These are phyloP conservation scores for Amauroascus niger DNA, from an alignment of 2,329 filamentous ascomycete species.

Conservation along the genomic window DNA sequence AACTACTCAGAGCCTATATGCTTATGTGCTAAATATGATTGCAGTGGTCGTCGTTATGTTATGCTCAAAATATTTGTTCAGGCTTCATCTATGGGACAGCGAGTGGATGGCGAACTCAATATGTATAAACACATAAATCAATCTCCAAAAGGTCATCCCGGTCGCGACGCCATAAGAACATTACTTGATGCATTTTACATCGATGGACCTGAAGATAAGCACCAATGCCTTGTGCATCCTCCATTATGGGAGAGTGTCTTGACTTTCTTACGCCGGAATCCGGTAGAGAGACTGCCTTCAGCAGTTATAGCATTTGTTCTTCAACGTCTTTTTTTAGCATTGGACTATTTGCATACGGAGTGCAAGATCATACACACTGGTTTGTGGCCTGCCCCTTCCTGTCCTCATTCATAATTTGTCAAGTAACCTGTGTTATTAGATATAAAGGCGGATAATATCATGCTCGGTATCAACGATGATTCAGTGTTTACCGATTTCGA, in stretches of 20 bases:
- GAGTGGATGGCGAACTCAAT: constrained; percentile 30
- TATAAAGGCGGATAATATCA: background rate
- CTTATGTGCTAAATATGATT: constrained; percentile 5
- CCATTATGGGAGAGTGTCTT: constrained; percentile 10
- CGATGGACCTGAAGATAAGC: constrained; percentile 3
- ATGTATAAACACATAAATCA: constrained; percentile 36
- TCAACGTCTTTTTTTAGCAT: constrained; percentile 6
- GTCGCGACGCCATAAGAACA: background rate
- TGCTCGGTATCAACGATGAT: constrained; percentile 5
- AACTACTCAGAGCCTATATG: constrained; percentile 15
- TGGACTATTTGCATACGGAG: constrained; percentile 3
- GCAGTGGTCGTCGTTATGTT: constrained; percentile 24
- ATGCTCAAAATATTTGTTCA: constrained; percentile 26
- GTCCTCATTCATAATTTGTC: background rate
- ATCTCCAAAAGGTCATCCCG: constrained; percentile 19
- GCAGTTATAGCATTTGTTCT: constrained; percentile 19
- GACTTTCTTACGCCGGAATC: constrained; percentile 9
- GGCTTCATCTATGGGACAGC: constrained; percentile 23
- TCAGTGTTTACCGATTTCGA: constrained; percentile 11
- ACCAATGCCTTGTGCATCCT: constrained; percentile 13
- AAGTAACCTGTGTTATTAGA: background rate
- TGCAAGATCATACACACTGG: constrained; percentile 11
- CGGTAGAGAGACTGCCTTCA: constrained; percentile 1
- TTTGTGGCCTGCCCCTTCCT: background rate
- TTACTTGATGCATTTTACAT: constrained; percentile 15